Evolutionary conservation across 352 stramenopile genomes (phyloP).

Genomic region (Phytophthora podocarpi): DNA sequence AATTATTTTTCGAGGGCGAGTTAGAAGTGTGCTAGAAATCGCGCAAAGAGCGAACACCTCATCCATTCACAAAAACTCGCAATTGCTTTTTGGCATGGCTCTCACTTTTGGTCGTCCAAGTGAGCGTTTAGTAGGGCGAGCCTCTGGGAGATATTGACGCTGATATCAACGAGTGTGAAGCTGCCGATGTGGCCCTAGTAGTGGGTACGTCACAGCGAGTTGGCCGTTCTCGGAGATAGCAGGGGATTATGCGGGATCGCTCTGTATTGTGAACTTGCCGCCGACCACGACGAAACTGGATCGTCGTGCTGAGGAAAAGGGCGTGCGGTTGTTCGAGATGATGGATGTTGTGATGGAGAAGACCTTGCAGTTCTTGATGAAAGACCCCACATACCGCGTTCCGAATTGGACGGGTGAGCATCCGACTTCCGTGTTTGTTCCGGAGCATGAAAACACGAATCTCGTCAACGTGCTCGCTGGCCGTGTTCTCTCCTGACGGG

Average conservation of each 20-base stretch:
- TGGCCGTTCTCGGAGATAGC: slow-evolving; percentile 84
- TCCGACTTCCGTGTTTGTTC: slow-evolving; percentile 61
- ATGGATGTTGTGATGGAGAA: slow-evolving; percentile 82
- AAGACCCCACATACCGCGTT: slow-evolving; percentile 56
- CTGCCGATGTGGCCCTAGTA: slow-evolving; percentile 75
- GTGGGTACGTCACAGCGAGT: slow-evolving; percentile 79
- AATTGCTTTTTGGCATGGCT: too few relatives aligned
- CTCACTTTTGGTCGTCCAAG: too few relatives aligned
- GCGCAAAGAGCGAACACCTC: too few relatives aligned
- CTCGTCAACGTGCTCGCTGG: slow-evolving; percentile 84
- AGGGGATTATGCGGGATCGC: slow-evolving; percentile 68
- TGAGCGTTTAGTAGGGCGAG: too few relatives aligned
- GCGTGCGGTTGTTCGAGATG: slow-evolving; percentile 72
- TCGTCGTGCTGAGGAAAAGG: slow-evolving; percentile 62
- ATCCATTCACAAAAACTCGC: too few relatives aligned
- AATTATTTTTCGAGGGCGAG: too few relatives aligned
- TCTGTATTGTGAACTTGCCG: slow-evolving; percentile 83
- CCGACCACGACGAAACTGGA: slow-evolving; percentile 76
- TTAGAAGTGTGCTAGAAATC: too few relatives aligned
- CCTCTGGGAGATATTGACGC: slow-evolving; percentile 79
- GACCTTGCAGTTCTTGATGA: slow-evolving; percentile 71
- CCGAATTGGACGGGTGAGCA: slow-evolving; percentile 67
- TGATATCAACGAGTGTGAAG: slow-evolving; percentile 83
- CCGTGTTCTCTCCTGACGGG: slow-evolving; percentile 45
- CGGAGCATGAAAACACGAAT: slow-evolving; percentile 74